Evolutionary conservation across 1,284 basidiomycete genomes (phyloP).

Genomic region (Agroathelia rolfsii): DNA sequence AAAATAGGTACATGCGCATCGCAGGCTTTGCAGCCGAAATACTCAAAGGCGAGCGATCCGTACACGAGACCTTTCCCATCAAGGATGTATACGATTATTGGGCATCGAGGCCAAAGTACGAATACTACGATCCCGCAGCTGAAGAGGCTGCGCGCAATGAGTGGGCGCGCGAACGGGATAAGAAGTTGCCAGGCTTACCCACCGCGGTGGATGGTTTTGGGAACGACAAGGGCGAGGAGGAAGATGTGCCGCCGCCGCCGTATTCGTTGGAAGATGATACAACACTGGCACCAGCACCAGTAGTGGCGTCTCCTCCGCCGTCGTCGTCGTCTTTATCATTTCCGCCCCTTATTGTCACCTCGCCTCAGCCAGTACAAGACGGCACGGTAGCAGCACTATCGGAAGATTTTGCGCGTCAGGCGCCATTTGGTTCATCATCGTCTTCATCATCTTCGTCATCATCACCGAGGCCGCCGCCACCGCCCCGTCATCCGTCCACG

Average conservation of each 20-base stretch:
- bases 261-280: constrained; percentile 58
- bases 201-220: constrained; percentile 40
- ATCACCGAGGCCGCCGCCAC: no score
- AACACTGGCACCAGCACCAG: constrained; percentile 4
- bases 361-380: constrained; percentile 6
- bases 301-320: no score
- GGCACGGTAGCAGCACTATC: constrained; percentile 2
- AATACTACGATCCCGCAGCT: constrained; percentile 23
- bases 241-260: constrained; percentile 58
- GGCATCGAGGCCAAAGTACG: constrained; percentile 50
- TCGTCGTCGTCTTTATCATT: constrained; percentile 8
- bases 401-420: constrained; percentile 12
- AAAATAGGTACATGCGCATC: constrained; percentile 65
- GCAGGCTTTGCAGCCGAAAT: constrained; percentile 61
- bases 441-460: constrained; percentile 10
- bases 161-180: constrained; percentile 11
- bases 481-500: no score
- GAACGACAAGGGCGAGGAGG: constrained; percentile 33
- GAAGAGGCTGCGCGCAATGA: constrained; percentile 16
- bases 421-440: constrained; percentile 15
- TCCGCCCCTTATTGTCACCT: background rate
- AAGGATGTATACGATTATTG: constrained; percentile 71
- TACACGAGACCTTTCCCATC: constrained; percentile 55
- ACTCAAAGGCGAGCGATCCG: constrained; percentile 47
- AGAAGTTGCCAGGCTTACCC: constrained; percentile 27